Base-by-base conservation (phyloP, 208 protist species). In the Leishmania martiniquensis region DNA sequence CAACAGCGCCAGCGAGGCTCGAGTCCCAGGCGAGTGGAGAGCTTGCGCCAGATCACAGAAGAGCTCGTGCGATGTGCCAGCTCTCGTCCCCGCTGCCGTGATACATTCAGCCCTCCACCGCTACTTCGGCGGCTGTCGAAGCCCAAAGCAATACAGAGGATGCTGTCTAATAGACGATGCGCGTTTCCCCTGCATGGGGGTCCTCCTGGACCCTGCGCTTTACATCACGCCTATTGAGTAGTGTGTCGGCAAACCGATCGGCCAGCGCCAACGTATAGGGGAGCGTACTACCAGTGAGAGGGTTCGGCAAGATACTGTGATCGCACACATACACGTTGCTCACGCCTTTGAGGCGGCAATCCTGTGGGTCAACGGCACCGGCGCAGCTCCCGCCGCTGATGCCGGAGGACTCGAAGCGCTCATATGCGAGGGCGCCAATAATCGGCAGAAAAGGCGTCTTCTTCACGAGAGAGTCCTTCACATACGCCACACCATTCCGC, bases 301-400 rank as follows among this genome's bases (percentile, higher is more conserved):
- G 86, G 45, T 44, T 75, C 9, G 85, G 90, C 51, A 96, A 71
- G 71, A 96, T 83, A 75, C 89, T 93, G 55, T 86, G 86, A 73
- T 93, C 93, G 73, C 93, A 94, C 47, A 91, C 90, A 72, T 95
- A 95, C 63, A 96, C 86, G 49, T 92, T 93, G 20, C 67, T 78
- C 22, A 87, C 86, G 34, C 82, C 84, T 75, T 89, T 88, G 57
- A 96, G 77, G 29, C 85, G 76, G 75, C 89, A 93, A 67, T 68
- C 89, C 39, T 72, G 70, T 2, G 88, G 84, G 60, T 95, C 91
- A n/a, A 96, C 52, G 2, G 83, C 84, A n/a, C 29, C 66, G 39
- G 82, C 81, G 63, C 85, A 89, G 22, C 76, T 84, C 57, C 93
- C 93, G n/a, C 93, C 93, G 76, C 85, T 89, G 20, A 91, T 71